Conservation (phyloP, 495 filamentous ascomycete genomes). For the Niebla homalea region DNA sequence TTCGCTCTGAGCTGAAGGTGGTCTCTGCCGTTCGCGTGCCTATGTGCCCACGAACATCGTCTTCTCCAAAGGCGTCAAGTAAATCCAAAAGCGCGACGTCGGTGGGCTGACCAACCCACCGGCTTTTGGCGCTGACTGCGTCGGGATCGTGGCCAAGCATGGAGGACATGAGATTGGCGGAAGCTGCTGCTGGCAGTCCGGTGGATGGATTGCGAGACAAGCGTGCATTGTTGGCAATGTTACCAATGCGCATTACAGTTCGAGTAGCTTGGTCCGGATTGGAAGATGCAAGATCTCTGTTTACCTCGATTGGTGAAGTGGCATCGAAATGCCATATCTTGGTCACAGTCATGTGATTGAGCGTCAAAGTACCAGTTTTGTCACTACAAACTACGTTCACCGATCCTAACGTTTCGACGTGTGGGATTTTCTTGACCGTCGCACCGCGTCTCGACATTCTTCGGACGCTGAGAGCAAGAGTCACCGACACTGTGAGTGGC, state of each 20-base stretch:
- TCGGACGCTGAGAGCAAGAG: slow-evolving; percentile 82
- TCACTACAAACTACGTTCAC: slow-evolving; percentile 98
- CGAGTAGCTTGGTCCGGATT: slow-evolving; percentile 58
- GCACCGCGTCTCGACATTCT: slow-evolving; percentile 89
- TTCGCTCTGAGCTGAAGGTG: slow-evolving; percentile 91
- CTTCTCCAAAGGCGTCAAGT: slow-evolving; percentile 75
- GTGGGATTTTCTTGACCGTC: slow-evolving; percentile 88
- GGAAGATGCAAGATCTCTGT: slow-evolving; percentile 50
- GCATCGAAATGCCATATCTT: slow-evolving; percentile 90
- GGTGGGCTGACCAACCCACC: slow-evolving; percentile 95
- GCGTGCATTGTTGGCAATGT: slow-evolving; percentile 91
- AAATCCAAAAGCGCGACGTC: slow-evolving; percentile 92
- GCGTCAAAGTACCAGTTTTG: slow-evolving; percentile 91
- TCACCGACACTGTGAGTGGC: slow-evolving; percentile 96
- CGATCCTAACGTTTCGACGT: slow-evolving; percentile 93
- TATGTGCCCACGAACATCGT: slow-evolving; percentile 76
- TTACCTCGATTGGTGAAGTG: slow-evolving; percentile 55
- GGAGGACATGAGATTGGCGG: slow-evolving; percentile 64
- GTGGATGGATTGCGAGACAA: slow-evolving; percentile 48
- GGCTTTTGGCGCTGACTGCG: slow-evolving; percentile 51
- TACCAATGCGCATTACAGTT: slow-evolving; percentile 76
- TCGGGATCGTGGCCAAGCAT: slow-evolving; percentile 49
- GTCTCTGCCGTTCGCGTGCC: slow-evolving; percentile 67
- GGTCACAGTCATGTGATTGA: slow-evolving; percentile 96
- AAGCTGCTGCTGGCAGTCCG: slow-evolving; percentile 51